A percentile compares a stretch with the other conserved stretches of the same genome.
Evolutionary conservation across 2,329 filamentous ascomycete species (phyloP).

Genomic region (Capronia epimyces): DNA sequence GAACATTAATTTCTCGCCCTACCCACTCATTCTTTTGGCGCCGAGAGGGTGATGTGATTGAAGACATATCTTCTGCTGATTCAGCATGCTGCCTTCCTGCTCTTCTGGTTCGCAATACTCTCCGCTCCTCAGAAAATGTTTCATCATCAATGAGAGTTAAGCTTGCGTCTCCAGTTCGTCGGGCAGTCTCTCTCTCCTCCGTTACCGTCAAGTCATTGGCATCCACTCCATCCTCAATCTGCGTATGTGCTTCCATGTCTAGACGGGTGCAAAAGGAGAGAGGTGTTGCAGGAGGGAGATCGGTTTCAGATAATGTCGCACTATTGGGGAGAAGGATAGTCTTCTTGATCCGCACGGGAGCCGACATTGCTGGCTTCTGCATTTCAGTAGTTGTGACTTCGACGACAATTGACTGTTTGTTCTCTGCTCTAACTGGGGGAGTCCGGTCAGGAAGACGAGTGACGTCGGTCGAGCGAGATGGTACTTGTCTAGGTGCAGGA

Average conservation of each 20-base stretch:
- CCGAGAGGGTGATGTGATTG: conserved; percentile 2
- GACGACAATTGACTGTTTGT: neutral
- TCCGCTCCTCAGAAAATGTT: conserved; percentile 1
- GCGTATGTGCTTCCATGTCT: neutral
- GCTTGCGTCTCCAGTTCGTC: conserved; percentile 7
- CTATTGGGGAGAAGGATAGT: neutral
- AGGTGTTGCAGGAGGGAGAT: conserved; percentile 12
- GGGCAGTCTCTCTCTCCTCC: neutral
- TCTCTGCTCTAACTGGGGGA: neutral
- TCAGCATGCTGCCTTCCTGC: conserved; percentile 8
- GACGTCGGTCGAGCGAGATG: neutral
- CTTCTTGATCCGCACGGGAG: conserved; percentile 16
- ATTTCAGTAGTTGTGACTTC: neutral
- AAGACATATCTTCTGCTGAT: conserved; percentile 10
- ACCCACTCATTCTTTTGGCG: neutral
- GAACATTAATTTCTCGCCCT: neutral
- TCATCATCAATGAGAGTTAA: conserved; percentile 15
- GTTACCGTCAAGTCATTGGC: neutral
- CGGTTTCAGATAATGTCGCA: neutral
- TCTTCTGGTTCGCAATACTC: conserved; percentile 5
- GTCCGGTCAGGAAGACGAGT: neutral
- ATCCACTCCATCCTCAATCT: neutral
- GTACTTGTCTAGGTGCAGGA: neutral
- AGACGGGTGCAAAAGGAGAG: conserved; percentile 16
- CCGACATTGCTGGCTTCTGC: neutral